Evolutionary conservation across 2,329 filamentous ascomycete genomes (phyloP), one percentile per base, ranked within the genome.

Genomic region (Neoascochyta sp.): DNA sequence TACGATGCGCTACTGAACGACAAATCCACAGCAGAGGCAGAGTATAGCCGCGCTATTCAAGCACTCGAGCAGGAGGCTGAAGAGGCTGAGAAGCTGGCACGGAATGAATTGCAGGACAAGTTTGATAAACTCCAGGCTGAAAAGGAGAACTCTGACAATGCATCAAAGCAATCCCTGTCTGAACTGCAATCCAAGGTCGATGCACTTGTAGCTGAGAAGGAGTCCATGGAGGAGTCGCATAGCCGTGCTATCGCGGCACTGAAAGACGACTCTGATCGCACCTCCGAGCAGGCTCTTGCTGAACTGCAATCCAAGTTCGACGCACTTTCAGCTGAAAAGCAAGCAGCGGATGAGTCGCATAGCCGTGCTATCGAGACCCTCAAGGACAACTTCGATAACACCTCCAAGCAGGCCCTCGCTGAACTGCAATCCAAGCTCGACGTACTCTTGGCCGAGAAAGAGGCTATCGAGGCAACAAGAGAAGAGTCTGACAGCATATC

Each of bases 41-140:
- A 45, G 1, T 45, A 53, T 20, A 38, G 17, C 20, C 36, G 35
- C 17, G 47, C 49, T 5, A 39, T 52, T 16, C 41, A 49, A 23
- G 37, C 43, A 21, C 22, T 53, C 11, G 45, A 51, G 29, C 18
- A 42, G 17, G 45, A n/a, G n/a, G n/a, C n/a, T n/a, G n/a, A n/a
- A n/a, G n/a, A n/a, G n/a, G n/a, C n/a, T n/a, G n/a, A n/a, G n/a
- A n/a, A n/a, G n/a, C n/a, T n/a, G n/a, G n/a, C n/a, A n/a, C n/a
- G n/a, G n/a, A 32, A 38, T 16, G 48, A 52, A 16, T 37, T 52
- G 11, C 51, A 55, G 27, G 42, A 41, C 5, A 45, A 46, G 5
- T 39, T 53, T 26, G 55, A 57, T 26, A n/a, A n/a, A n/a, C n/a
- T 62, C 13, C 50, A 59, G 17, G 40, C 50, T n/a, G 25, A 60